These are phyloP conservation scores for Mucor irregularis DNA, from an alignment of 371 early-diverging fungal genomes.

Conservation along the genomic window DNA sequence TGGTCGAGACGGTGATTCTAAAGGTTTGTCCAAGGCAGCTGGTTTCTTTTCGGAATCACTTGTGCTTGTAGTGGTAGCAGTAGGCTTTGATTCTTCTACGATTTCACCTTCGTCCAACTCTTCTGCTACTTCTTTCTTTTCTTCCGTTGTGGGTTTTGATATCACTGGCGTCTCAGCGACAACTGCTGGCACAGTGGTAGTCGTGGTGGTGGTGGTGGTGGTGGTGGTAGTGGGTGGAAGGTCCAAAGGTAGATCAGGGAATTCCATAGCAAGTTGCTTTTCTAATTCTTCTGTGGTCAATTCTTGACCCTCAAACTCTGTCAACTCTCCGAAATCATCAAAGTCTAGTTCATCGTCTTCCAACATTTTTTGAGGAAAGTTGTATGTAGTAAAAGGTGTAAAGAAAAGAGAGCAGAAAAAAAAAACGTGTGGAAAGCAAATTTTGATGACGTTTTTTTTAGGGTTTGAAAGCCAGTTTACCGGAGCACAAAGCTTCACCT, in stretches of 20 bases:
- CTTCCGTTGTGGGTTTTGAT: neutral
- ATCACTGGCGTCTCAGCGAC: neutral
- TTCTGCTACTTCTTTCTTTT: neutral
- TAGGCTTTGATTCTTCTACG: neutral
- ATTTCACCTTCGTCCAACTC: constrained; percentile 4
- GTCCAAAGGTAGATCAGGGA: neutral
- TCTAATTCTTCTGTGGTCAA: constrained; percentile 19
- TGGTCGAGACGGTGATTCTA: neutral
- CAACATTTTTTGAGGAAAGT: constrained; percentile 15
- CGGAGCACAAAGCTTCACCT: too few relatives aligned
- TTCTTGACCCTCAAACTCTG: constrained; percentile 4
- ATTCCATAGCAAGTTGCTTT: constrained; percentile 10
- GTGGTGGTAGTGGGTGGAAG: neutral
- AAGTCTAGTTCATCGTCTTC: constrained; percentile 22
- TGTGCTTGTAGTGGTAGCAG: neutral
- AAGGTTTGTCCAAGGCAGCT: neutral
- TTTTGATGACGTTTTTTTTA: neutral
- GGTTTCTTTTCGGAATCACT: neutral
- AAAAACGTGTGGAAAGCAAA: neutral
- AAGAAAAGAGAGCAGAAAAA: neutral
- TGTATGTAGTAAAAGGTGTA: too few relatives aligned
- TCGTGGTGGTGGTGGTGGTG: neutral
- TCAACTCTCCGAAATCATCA: constrained; percentile 22
- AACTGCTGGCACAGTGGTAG: too few relatives aligned
- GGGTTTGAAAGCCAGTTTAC: too few relatives aligned